Percentiles rank a stretch among this genome's conserved stretches.
phyloP scores from a whole-genome alignment of 208 protist species.

The Trypanosoma congolense region DNA sequence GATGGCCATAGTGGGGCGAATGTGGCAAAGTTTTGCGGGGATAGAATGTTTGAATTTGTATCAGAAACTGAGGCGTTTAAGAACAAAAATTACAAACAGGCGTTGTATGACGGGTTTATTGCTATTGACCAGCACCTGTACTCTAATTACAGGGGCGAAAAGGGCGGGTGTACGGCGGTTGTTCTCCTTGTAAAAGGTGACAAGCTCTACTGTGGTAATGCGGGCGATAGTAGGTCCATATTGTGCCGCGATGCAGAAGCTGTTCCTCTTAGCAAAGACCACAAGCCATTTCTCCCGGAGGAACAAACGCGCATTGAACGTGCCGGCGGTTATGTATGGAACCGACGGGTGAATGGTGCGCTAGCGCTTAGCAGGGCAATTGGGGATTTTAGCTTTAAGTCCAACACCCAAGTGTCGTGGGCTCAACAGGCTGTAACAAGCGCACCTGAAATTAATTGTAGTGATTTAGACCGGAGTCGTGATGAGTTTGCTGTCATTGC shows the following conservation, averaged over 20 bases:
- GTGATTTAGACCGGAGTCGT: slow-evolving; percentile 60
- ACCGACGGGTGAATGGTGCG: slow-evolving; percentile 92
- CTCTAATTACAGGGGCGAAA: slow-evolving; percentile 37
- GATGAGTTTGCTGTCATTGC: slow-evolving; percentile 89
- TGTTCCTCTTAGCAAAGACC: slow-evolving; percentile 90
- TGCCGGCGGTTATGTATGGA: slow-evolving; percentile 88
- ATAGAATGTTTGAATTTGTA: slow-evolving; percentile 74
- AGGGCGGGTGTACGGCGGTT: slow-evolving; percentile 85
- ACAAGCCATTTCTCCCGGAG: slow-evolving; percentile 84
- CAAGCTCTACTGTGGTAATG: slow-evolving; percentile 87
- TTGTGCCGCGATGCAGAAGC: slow-evolving; percentile 79
- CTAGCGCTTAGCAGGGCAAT: slow-evolving; percentile 93
- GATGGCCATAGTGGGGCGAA: slow-evolving; percentile 85
- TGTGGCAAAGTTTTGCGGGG: slow-evolving; percentile 72
- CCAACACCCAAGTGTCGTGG: slow-evolving; percentile 70
- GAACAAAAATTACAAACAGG: slow-evolving; percentile 49
- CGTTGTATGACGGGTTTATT: slow-evolving; percentile 85
- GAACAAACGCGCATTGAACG: slow-evolving; percentile 88
- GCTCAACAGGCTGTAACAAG: slow-evolving; percentile 91
- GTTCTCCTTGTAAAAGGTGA: slow-evolving; percentile 74
- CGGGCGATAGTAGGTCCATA: slow-evolving; percentile 90
- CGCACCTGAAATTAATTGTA: slow-evolving; percentile 69
- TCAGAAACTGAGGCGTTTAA: slow-evolving; percentile 50
- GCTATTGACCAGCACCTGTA: slow-evolving; percentile 74
- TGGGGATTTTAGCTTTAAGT: slow-evolving; percentile 93